Percentiles rank a stretch among this genome's conserved stretches.
Conservation (phyloP, 2,329 filamentous ascomycete species). For the Exophiala bonariae region DNA sequence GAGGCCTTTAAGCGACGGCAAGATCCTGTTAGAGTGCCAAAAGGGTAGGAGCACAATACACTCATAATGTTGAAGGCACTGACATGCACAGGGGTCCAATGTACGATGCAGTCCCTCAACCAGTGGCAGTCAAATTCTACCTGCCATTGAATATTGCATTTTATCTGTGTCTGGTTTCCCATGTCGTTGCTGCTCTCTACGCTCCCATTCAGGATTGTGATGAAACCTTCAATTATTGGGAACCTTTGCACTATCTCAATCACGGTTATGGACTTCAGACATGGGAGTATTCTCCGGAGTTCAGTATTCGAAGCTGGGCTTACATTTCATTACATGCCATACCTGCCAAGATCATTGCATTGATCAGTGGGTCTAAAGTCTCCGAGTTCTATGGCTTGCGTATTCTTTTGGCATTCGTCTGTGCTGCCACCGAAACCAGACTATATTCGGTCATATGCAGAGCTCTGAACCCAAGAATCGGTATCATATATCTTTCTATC, state of each 20-base stretch:
- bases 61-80: background rate
- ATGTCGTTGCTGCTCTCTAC: conserved; percentile 73
- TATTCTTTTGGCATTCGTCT: conserved; percentile 69
- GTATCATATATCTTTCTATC: conserved; percentile 77
- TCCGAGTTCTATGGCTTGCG: conserved; percentile 86
- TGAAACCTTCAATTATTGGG: conserved; percentile 99
- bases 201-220: conserved; percentile 97
- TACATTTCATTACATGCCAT: conserved; percentile 80
- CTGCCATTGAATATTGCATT: conserved; percentile 75
- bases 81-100: conserved; percentile 6
- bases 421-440: conserved; percentile 78
- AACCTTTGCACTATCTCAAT: conserved; percentile 89
- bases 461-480: conserved; percentile 78
- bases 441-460: conserved; percentile 76
- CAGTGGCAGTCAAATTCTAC: conserved; percentile 50
- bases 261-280: conserved; percentile 94
- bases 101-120: conserved; percentile 39
- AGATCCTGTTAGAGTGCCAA: conserved; percentile 9
- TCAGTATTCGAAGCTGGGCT: conserved; percentile 91
- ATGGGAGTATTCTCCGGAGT: conserved; percentile 97
- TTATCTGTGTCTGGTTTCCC: conserved; percentile 74
- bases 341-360: conserved; percentile 64
- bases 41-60: conserved; percentile 9
- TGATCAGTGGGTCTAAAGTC: conserved; percentile 51
- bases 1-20: conserved; percentile 13